These are phyloP conservation scores for Cymodocea nodosa DNA, from an alignment of 116 monocot species.

Conservation along the genomic window DNA sequence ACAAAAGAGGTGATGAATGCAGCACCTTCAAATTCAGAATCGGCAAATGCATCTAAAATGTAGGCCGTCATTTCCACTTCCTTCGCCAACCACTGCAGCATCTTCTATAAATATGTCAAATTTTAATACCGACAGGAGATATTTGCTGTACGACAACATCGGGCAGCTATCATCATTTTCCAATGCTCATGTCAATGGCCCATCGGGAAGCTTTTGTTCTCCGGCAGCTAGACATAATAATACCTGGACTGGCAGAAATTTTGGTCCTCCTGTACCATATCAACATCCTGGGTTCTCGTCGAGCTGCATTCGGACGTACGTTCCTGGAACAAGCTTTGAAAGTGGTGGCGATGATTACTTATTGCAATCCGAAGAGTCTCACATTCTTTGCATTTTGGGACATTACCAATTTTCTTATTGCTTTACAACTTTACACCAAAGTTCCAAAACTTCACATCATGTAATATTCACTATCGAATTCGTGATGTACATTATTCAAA, in stretches of 20 bases:
- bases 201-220: not conserved
- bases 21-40: constrained; percentile 36
- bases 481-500: too few relatives aligned
- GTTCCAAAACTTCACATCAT: too few relatives aligned
- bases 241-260: not conserved
- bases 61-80: not conserved
- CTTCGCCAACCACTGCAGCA: not conserved
- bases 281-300: not conserved
- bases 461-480: too few relatives aligned
- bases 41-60: not conserved
- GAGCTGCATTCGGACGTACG: not conserved
- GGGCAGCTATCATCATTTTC: not conserved
- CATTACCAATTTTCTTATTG: too few relatives aligned
- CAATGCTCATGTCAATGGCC: not conserved
- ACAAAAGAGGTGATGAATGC: constrained; percentile 47
- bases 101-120: not conserved
- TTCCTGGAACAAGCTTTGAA: not conserved
- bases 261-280: not conserved
- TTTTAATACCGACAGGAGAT: not conserved
- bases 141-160: not conserved
- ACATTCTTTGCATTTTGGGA: not conserved
- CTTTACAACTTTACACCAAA: too few relatives aligned
- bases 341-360: too few relatives aligned
- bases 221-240: not conserved
- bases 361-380: not conserved